These are phyloP conservation scores for Moesziomyces sp. DNA, from an alignment of 1,284 basidiomycete species.

Conservation along the genomic window DNA sequence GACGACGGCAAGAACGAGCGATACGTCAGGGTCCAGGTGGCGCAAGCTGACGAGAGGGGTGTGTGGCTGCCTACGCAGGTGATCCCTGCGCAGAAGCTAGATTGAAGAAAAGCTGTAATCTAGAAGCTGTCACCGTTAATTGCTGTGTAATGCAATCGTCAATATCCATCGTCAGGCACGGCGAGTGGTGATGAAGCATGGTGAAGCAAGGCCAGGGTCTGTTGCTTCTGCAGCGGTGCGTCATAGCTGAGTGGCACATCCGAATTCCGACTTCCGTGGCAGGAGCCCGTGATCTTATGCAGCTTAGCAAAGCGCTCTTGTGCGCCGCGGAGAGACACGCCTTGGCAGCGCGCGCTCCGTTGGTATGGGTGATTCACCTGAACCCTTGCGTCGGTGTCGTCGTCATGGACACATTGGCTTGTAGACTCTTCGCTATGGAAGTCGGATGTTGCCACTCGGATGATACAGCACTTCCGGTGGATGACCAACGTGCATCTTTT, in stretches of 20 bases:
- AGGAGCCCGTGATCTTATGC: conserved; percentile 5
- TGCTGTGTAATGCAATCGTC: not conserved
- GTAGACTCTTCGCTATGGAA: too few relatives aligned
- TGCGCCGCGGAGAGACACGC: conserved; percentile 11
- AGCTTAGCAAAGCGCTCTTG: conserved; percentile 28
- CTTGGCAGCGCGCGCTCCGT: not conserved
- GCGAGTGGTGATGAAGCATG: not conserved
- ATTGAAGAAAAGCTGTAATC: conserved; percentile 3
- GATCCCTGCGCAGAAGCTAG: conserved; percentile 17
- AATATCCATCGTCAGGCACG: too few relatives aligned
- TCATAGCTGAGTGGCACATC: conserved; percentile 4
- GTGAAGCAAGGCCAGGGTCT: not conserved
- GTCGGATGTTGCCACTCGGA: too few relatives aligned
- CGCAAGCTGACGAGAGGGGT: conserved; percentile 27
- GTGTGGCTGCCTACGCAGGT: conserved; percentile 43
- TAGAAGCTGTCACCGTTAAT: too few relatives aligned
- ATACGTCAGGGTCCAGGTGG: conserved; percentile 38
- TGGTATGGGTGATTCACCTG: not conserved
- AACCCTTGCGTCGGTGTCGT: conserved; percentile 1
- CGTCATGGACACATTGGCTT: not conserved
- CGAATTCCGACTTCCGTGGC: conserved; percentile 13
- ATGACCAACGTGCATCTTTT: too few relatives aligned
- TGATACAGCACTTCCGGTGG: too few relatives aligned
- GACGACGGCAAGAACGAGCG: conserved; percentile 34
- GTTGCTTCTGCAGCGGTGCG: conserved; percentile 4